These are phyloP conservation scores for Tricholoma sp. DNA, from an alignment of 768 basidiomycete species.

Conservation along the genomic window DNA sequence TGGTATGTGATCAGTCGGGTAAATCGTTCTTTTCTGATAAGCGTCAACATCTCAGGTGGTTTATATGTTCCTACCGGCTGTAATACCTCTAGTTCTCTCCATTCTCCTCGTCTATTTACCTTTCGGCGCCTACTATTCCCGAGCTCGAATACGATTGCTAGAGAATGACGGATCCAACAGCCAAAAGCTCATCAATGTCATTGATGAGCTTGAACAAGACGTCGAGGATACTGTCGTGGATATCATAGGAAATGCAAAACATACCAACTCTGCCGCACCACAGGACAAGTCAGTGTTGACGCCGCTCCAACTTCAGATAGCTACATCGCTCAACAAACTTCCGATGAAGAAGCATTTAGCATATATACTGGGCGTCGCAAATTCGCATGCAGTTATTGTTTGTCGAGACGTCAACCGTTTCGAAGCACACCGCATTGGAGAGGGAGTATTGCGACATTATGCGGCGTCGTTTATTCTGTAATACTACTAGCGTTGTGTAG, in stretches of 20 bases:
- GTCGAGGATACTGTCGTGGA: conserved; percentile 61
- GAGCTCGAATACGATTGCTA: conserved; percentile 57
- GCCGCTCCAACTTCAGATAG: conserved; percentile 52
- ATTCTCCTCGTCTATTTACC: conserved; percentile 53
- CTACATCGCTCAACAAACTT: conserved; percentile 57
- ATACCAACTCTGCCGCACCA: conserved; percentile 14
- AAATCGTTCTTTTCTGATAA: not conserved
- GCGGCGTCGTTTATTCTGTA: conserved; percentile 49
- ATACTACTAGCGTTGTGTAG: not conserved
- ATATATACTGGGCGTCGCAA: conserved; percentile 53
- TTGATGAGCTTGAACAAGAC: conserved; percentile 54
- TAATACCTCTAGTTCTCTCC: conserved; percentile 56
- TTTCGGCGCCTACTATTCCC: conserved; percentile 54
- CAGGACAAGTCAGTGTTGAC: conserved; percentile 44
- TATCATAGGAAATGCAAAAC: conserved; percentile 43
- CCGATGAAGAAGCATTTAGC: conserved; percentile 70
- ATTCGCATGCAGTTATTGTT: conserved; percentile 70
- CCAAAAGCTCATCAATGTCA: conserved; percentile 49
- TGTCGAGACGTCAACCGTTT: conserved; percentile 63
- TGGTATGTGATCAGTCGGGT: conserved; percentile 39
- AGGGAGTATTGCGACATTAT: conserved; percentile 68
- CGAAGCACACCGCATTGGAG: conserved; percentile 52
- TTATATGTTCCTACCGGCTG: conserved; percentile 53
- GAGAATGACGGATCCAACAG: conserved; percentile 48
- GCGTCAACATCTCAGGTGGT: conserved; percentile 34